Evolutionary conservation across 139 green algal species (phyloP).

Genomic region (Spirogloea muscicola): DNA sequence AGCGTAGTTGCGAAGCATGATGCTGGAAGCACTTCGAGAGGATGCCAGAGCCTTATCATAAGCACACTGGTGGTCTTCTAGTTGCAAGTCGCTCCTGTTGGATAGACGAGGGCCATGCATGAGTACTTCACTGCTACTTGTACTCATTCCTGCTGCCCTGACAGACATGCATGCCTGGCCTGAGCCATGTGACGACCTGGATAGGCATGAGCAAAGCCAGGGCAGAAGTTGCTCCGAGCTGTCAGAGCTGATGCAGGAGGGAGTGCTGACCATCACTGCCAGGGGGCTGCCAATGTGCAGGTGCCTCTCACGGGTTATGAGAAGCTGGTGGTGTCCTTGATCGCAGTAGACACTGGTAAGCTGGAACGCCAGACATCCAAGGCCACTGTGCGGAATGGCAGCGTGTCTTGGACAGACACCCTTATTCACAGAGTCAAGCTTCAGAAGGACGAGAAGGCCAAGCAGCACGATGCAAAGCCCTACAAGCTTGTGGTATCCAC

Average conservation of each 20-base stretch:
- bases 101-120: background rate
- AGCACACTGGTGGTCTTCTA: constrained; percentile 3
- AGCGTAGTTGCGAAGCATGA: background rate
- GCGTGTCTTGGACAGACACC: constrained; percentile 33
- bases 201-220: no score
- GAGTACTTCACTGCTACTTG: background rate
- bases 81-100: background rate
- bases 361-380: constrained; percentile 15
- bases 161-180: no score
- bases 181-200: no score
- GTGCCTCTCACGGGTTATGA: constrained; percentile 28
- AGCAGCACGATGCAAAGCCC: constrained; percentile 13
- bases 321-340: constrained; percentile 38
- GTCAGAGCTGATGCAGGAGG: no score
- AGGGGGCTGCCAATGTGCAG: background rate
- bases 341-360: constrained; percentile 26
- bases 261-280: background rate
- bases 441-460: constrained; percentile 6
- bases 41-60: background rate
- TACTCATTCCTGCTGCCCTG: no score
- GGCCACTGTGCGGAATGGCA: constrained; percentile 5
- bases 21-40: background rate
- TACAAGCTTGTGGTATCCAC: constrained; percentile 30
- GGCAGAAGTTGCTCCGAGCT: no score
- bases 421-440: constrained; percentile 28